Base-by-base conservation (phyloP, 495 filamentous ascomycete species). In the Aspergillus kassunensis region DNA sequence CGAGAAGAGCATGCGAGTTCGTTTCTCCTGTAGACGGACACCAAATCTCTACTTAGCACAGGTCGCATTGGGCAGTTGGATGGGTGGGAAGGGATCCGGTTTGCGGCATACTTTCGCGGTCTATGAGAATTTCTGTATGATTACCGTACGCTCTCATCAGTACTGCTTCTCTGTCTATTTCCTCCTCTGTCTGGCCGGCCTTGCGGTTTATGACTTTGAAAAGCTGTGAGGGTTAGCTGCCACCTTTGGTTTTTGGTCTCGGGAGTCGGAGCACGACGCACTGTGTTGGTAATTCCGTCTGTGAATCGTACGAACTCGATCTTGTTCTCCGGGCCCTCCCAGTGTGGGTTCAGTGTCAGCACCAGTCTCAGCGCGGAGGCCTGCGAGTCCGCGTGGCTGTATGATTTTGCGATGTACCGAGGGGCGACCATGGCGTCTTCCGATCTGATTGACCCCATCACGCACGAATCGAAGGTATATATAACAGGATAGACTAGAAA, bases 251-350 rank as follows among this genome's bases (percentile, higher is more conserved):
- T 44, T 37, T 12, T 13, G 39, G 24, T 45, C 43, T 54, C 25
- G 46, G 55, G 40, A 18, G 44, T 30, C 3, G 35, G 40, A 40
- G 36, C 16, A 10, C 2, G 9, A 82, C 82, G 54, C 70, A 88
- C 85, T 53, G 92, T 97, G 69, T 98, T 98, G 39, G 93, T 98
- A 68, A 98, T 98, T 57, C 93, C 93, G 64, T 98, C 93, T 23
- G 89, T 98, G 74, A 97, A 98, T 40, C 85, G 82, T 42, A 90
- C 78, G 59, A 97, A 89, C 64, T 91, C 87, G 54, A 98, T 80
- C n/a, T 84, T 82, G 48, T 88, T 90, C 44, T 78, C 81, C 1
- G 78, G 70, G 15, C 80, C 76, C 53, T 85, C 79, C 93, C 93
- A 98, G 59, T 92, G 81, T 6, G 90, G 95, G 39, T 84, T 81